Base-by-base conservation (phyloP, 2,329 filamentous ascomycete genomes). In the Penicillium capsulatum region DNA sequence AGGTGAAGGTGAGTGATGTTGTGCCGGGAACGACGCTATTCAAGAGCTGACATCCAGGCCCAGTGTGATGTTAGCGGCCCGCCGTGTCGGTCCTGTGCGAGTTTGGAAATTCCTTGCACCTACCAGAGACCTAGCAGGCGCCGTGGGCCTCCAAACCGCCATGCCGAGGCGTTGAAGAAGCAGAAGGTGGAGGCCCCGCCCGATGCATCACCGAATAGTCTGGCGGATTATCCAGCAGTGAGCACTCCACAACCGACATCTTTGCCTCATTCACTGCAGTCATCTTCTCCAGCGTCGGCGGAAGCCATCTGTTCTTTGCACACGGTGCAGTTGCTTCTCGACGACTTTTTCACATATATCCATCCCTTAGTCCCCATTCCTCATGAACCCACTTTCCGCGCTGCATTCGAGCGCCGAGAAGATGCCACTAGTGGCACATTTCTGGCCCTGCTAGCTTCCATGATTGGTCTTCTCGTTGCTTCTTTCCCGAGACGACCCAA, bases 1-100 rank as follows among this genome's bases (percentile, higher is more conserved):
- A 75, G 55, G 72, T 75, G 38, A 75, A 75, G 65, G 72, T 74
- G 55, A 40, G 55, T 50, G n/a, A 14, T 45, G 8, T 19, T 31
- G 19, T 22, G 22, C 19, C 14, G 29, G 27, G 29, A 33, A 3
- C 13, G 27, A 8, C 11, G 13, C 20, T n/a, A 17, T 29, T 14
- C 11, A 4, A n/a, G 13, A 16, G 27, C 48, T 48, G 16, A 51
- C 37, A 22, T 35, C 15, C n/a, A 13, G 41, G 29, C 31, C 35
- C 45, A 82, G 76, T 84, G 81, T 64, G 80, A 83, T 57, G 77
- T 81, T 53, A 71, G 72, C 28, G 79, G 79, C n/a, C 78, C 79
- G 17, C 80, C 81, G 32, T 84, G 81, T 65, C 70, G 75, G 57
- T 80, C 80, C 32, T 84, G 81, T 61, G 71, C 76, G 29, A 74